phyloP scores from a whole-genome alignment of 306 rosid genomes.

The Trichosanthes truncata region DNA sequence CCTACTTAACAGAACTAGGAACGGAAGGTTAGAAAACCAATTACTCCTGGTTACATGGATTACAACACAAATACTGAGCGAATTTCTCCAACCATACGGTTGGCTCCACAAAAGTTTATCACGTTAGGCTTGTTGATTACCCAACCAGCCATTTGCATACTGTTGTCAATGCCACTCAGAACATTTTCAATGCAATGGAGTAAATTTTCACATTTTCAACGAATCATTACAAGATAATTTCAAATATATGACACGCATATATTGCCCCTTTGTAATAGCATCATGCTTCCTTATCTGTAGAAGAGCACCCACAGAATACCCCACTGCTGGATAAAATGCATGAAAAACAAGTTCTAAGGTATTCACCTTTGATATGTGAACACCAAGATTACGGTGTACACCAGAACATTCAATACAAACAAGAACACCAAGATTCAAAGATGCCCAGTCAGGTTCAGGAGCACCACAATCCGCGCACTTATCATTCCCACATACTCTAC shows the following conservation, averaged over 20 bases:
- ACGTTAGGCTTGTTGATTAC: neutral
- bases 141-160: neutral
- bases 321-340: neutral
- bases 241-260: neutral
- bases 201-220: neutral
- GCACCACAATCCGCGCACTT: slow-evolving; percentile 97
- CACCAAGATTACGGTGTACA: slow-evolving; percentile 99
- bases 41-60: neutral
- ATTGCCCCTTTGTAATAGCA: neutral
- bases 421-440: slow-evolving; percentile 96
- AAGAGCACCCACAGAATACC: neutral
- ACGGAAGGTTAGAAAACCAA: neutral
- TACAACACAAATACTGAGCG: neutral
- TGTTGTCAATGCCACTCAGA: neutral
- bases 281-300: neutral
- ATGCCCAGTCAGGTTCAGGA: slow-evolving; percentile 98
- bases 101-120: neutral
- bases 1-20: neutral
- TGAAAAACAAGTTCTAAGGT: slow-evolving; percentile 3
- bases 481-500: slow-evolving; percentile 86
- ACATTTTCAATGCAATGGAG: neutral
- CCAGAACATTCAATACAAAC: slow-evolving; percentile 99
- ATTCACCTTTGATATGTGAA: slow-evolving; percentile 91
- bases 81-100: neutral
- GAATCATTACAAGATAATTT: neutral